A percentile compares a stretch with the other conserved stretches of the same genome.
Conservation (phyloP, 164 flowering plant genomes). For the Magnolia officinalis region DNA sequence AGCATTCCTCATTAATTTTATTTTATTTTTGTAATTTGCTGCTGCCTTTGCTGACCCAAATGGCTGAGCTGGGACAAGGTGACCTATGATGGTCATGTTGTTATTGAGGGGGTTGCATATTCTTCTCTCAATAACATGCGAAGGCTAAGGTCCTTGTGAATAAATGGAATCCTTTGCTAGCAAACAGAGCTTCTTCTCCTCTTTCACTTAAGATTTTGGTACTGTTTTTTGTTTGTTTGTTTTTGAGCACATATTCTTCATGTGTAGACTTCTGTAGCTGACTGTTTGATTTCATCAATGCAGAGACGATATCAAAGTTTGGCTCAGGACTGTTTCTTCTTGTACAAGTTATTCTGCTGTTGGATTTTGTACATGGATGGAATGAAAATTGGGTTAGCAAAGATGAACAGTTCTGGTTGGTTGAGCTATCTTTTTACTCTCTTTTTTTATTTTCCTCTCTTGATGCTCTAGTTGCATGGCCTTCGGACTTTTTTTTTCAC, state of each 20-base stretch:
- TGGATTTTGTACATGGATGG: slow-evolving; percentile 98
- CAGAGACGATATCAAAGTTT: slow-evolving; percentile 86
- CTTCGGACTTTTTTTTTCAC: no score
- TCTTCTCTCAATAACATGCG: neutral
- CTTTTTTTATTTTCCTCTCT: no score
- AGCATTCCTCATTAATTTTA: neutral
- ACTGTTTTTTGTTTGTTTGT: neutral
- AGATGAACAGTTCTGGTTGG: slow-evolving; percentile 96
- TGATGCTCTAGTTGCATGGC: neutral
- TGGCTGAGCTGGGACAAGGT: neutral
- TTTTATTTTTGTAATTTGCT: neutral
- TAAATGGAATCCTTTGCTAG: neutral
- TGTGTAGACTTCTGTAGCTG: neutral
- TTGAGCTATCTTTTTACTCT: slow-evolving; percentile 4
- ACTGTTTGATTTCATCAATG: slow-evolving; percentile 15
- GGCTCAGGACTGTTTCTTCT: slow-evolving; percentile 96
- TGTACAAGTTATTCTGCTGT: slow-evolving; percentile 94
- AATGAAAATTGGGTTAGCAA: slow-evolving; percentile 94
- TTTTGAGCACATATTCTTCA: neutral
- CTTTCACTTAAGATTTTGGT: neutral
- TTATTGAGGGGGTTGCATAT: neutral
- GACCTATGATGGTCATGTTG: neutral
- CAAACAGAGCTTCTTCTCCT: neutral
- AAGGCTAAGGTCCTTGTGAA: neutral
- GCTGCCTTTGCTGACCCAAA: neutral